Percentiles rank a stretch among this genome's conserved stretches.
Conservation (phyloP, 2,329 filamentous ascomycete species). For the Penicillium janthinellum region DNA sequence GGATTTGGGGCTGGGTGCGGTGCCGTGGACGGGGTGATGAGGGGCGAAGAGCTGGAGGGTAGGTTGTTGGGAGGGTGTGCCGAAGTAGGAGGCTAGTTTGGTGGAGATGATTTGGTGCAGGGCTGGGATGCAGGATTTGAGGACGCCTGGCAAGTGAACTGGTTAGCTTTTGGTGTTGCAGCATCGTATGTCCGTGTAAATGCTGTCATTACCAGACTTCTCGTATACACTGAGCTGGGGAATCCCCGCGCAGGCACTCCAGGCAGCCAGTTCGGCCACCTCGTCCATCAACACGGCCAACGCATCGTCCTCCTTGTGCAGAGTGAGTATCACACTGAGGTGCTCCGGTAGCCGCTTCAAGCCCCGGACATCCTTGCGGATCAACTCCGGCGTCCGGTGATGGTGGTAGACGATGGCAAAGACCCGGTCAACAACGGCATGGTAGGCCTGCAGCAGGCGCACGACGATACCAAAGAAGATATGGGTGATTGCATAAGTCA, state of each 20-base stretch:
- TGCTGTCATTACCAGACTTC: constrained; percentile 67
- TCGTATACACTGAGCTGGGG: constrained; percentile 89
- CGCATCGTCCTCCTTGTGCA: constrained; percentile 69
- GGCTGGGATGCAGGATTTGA: constrained; percentile 87
- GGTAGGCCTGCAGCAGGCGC: constrained; percentile 76
- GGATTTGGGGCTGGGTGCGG: constrained; percentile 21
- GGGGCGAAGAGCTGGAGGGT: constrained; percentile 72
- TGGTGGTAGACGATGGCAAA: constrained; percentile 89
- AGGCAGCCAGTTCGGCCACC: constrained; percentile 86
- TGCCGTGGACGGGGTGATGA: constrained; percentile 58
- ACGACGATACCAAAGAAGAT: constrained; percentile 87
- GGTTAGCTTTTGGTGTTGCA: constrained; percentile 6
- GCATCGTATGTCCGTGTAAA: background rate
- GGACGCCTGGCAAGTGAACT: constrained; percentile 60
- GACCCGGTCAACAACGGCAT: constrained; percentile 74
- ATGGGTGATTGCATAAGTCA: constrained; percentile 58
- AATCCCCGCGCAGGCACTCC: constrained; percentile 89
- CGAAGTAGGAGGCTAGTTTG: constrained; percentile 87
- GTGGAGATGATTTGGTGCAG: constrained; percentile 76
- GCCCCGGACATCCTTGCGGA: constrained; percentile 78
- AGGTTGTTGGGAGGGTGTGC: constrained; percentile 65
- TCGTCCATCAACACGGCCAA: constrained; percentile 86
- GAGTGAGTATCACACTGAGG: constrained; percentile 81
- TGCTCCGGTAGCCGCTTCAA: constrained; percentile 78
- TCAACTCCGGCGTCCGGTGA: constrained; percentile 90